These are phyloP conservation scores for Backusella psychrophila DNA, from an alignment of 192 early-diverging fungal species.

Conservation along the genomic window DNA sequence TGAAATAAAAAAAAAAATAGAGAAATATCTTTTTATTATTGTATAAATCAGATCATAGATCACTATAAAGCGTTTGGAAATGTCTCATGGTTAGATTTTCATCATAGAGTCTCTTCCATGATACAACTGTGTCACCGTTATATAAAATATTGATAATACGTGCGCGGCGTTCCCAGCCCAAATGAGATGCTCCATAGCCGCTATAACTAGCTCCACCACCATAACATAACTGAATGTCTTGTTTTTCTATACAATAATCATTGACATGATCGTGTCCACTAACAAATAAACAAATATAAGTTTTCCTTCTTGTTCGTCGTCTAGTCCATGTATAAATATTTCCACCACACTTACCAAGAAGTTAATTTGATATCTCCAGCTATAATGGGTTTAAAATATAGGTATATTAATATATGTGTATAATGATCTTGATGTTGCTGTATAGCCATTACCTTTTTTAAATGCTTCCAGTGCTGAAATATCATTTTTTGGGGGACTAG, in stretches of 20 bases:
- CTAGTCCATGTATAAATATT: not conserved
- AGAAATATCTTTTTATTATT: not conserved
- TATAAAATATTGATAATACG: slow-evolving; percentile 38
- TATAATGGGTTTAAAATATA: not conserved
- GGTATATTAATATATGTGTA: not conserved
- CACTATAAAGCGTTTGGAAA: slow-evolving; percentile 37
- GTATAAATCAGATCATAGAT: not conserved
- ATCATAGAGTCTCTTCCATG: slow-evolving; percentile 46
- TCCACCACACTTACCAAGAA: slow-evolving; percentile 9
- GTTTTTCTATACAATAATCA: slow-evolving; percentile 39
- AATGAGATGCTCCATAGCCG: slow-evolving; percentile 37
- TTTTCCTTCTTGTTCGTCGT: not conserved
- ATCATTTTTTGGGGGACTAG: slow-evolving; percentile 15
- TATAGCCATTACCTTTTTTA: slow-evolving; percentile 8
- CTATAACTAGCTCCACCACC: slow-evolving; percentile 42
- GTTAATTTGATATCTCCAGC: slow-evolving; percentile 27
- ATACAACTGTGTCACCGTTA: slow-evolving; percentile 34
- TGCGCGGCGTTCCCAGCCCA: slow-evolving; percentile 34
- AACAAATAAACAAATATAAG: not conserved
- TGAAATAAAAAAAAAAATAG: not conserved
- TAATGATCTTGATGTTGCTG: not conserved
- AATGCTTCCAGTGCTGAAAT: slow-evolving; percentile 14
- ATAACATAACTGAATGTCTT: slow-evolving; percentile 43
- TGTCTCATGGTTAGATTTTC: slow-evolving; percentile 31
- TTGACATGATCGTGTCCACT: slow-evolving; percentile 34